Evolutionary conservation across 164 flowering plant species (phyloP).

Genomic region (Echeveria elegans): DNA sequence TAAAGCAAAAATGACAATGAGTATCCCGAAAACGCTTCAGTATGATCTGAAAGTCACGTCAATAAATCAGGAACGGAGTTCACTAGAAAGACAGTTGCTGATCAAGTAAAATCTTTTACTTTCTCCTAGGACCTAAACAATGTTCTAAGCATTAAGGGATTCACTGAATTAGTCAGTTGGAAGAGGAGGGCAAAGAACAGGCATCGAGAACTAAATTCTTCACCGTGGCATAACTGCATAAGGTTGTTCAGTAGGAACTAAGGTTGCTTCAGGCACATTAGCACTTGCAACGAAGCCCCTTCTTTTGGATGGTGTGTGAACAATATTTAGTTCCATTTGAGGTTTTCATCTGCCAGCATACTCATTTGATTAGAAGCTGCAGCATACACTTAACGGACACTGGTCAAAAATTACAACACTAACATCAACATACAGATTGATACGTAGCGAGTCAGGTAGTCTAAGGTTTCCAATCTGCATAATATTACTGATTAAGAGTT

Average conservation of each 20-base stretch:
- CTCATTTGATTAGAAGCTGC: slow-evolving; percentile 16
- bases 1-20: slow-evolving; percentile 85
- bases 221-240: slow-evolving; percentile 73
- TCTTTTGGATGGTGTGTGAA: slow-evolving; percentile 57
- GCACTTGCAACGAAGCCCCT: slow-evolving; percentile 54
- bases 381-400: background rate
- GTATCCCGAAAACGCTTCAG: slow-evolving; percentile 66
- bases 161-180: background rate
- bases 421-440: no score
- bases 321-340: slow-evolving; percentile 34
- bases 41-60: slow-evolving; percentile 44
- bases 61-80: background rate
- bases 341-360: slow-evolving; percentile 35
- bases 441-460: background rate
- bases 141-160: background rate
- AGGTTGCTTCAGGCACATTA: slow-evolving; percentile 46
- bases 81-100: background rate
- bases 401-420: no score
- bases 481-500: background rate
- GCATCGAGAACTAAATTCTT: slow-evolving; percentile 8
- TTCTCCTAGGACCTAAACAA: background rate
- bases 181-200: background rate
- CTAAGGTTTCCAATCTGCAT: background rate
- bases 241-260: slow-evolving; percentile 74
- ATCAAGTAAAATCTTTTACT: background rate